These are phyloP conservation scores for Camellia sinensis DNA, from an alignment of 148 eudicot species.

Conservation along the genomic window DNA sequence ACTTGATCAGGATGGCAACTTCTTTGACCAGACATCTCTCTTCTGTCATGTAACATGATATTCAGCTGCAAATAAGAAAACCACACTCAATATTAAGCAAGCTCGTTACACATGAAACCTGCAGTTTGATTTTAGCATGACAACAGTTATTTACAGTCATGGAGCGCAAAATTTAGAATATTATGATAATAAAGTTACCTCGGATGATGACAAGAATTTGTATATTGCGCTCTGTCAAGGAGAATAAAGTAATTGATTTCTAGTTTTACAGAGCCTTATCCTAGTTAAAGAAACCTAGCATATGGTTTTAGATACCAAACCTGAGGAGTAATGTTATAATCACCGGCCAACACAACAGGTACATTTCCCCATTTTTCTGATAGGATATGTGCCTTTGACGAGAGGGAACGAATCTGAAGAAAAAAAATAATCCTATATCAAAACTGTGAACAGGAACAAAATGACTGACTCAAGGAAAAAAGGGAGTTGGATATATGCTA, in stretches of 20 bases:
- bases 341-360: conserved; percentile 48
- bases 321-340: conserved; percentile 47
- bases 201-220: conserved; percentile 27
- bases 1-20: conserved; percentile 28
- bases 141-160: not conserved
- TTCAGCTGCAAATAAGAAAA: conserved; percentile 34
- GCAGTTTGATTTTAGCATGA: not conserved
- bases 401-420: conserved; percentile 36
- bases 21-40: conserved; percentile 45
- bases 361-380: conserved; percentile 43
- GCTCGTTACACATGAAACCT: not conserved
- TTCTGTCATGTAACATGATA: conserved; percentile 38
- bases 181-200: conserved; percentile 19
- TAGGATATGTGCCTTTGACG: conserved; percentile 31
- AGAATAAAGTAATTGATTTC: not conserved
- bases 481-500: not conserved
- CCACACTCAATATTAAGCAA: not conserved
- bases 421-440: not conserved
- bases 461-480: not conserved
- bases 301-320: conserved; percentile 18
- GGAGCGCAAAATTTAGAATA: not conserved
- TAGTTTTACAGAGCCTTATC: not conserved
- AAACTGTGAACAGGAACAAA: not conserved
- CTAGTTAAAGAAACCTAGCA: not conserved
- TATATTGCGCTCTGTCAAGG: conserved; percentile 33